Percentiles rank a stretch among this genome's conserved stretches.
Conservation (phyloP, 805 yeast species). For the Ogataea zsoltii region DNA sequence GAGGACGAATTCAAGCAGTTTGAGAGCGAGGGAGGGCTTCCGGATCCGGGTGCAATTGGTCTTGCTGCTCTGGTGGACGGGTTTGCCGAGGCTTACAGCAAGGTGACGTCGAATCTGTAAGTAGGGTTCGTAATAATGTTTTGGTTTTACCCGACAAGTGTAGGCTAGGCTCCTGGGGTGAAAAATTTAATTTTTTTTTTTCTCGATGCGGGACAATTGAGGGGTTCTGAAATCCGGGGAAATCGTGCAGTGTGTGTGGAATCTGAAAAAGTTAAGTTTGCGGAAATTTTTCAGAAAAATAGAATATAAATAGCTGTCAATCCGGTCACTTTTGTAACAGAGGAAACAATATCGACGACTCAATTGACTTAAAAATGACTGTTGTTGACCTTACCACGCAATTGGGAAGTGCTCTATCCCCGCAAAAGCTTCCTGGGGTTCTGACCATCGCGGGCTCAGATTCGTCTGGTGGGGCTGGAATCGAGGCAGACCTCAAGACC, state of each 20-base stretch:
- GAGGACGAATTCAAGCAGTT: constrained; percentile 54
- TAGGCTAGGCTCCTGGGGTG: background rate
- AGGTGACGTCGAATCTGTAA: constrained; percentile 20
- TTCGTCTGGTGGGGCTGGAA: constrained; percentile 90
- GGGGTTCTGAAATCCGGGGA: too few species aligned
- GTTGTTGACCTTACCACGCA: constrained; percentile 10
- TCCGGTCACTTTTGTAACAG: too few species aligned
- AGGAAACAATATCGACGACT: background rate
- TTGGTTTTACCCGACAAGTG: background rate
- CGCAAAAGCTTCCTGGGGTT: constrained; percentile 38
- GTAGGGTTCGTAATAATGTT: background rate
- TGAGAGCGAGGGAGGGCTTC: constrained; percentile 66
- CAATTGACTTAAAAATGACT: background rate
- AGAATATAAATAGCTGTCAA: too few species aligned
- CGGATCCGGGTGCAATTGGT: constrained; percentile 96
- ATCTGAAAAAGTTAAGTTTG: too few species aligned
- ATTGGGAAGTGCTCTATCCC: constrained; percentile 8
- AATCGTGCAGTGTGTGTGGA: too few species aligned
- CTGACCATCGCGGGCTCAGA: constrained; percentile 75
- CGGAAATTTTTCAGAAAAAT: too few species aligned
- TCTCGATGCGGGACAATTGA: too few species aligned
- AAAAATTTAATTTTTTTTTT: too few species aligned
- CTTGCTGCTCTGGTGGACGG: constrained; percentile 44
- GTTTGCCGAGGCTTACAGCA: constrained; percentile 29
- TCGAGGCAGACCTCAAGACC: constrained; percentile 87